These are phyloP conservation scores for Lachancea mirantina DNA, from an alignment of 805 yeast species.

Conservation along the genomic window DNA sequence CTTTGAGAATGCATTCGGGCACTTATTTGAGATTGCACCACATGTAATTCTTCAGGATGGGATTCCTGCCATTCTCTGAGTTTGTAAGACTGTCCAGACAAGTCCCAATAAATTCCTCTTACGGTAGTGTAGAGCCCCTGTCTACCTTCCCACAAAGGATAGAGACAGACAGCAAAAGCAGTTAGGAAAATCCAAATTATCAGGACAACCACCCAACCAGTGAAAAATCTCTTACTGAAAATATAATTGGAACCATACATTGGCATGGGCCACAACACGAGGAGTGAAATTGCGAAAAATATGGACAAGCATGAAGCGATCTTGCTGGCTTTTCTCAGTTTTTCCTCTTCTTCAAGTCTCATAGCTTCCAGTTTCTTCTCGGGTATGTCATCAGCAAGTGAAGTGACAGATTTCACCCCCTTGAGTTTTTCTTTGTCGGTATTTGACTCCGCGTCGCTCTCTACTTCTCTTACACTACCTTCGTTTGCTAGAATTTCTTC, in stretches of 20 bases:
- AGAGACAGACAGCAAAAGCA: constrained; percentile 54
- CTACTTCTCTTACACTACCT: constrained; percentile 23
- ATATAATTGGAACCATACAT: constrained; percentile 78
- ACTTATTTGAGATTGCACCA: constrained; percentile 58
- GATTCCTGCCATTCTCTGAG: constrained; percentile 66
- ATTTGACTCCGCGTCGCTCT: constrained; percentile 10
- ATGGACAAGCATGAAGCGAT: constrained; percentile 55
- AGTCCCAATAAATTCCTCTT: constrained; percentile 83
- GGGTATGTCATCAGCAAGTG: constrained; percentile 27
- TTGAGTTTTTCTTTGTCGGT: constrained; percentile 17
- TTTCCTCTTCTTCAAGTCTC: constrained; percentile 43
- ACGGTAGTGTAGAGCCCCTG: constrained; percentile 53
- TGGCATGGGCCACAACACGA: constrained; percentile 90
- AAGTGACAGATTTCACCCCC: constrained; percentile 29
- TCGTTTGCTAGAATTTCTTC: constrained; percentile 50
- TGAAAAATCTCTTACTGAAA: constrained; percentile 68
- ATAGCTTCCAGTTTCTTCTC: constrained; percentile 14
- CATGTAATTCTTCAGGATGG: constrained; percentile 71
- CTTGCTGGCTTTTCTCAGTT: constrained; percentile 51
- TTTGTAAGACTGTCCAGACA: constrained; percentile 67
- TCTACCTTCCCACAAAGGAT: constrained; percentile 72
- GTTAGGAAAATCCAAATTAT: constrained; percentile 75
- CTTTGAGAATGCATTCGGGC: constrained; percentile 22
- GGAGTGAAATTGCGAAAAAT: constrained; percentile 51
- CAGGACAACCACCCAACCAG: constrained; percentile 83